Conservation (phyloP, 495 filamentous ascomycete genomes). For the Letharia lupina region DNA sequence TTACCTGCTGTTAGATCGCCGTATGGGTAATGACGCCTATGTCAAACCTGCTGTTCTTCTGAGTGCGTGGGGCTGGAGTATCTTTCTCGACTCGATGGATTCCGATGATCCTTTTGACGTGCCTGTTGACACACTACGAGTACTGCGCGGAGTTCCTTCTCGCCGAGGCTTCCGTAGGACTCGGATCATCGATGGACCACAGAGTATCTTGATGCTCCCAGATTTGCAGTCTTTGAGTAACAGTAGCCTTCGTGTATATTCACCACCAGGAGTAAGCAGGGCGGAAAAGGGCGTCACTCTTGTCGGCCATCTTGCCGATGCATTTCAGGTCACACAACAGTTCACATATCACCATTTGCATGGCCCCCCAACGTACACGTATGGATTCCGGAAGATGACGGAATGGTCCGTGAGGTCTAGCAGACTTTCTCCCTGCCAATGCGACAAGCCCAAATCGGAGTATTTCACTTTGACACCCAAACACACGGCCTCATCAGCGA, state of each 20-base stretch:
- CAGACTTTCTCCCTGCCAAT: conserved; percentile 10
- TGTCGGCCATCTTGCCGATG: conserved; percentile 17
- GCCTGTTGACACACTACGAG: conserved; percentile 2
- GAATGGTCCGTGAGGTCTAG: conserved; percentile 1
- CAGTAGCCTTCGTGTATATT: not conserved
- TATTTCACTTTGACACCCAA: not conserved
- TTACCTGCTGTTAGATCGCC: conserved; percentile 2
- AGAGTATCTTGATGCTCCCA: no score
- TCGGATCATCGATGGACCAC: conserved; percentile 20
- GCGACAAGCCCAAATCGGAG: not conserved
- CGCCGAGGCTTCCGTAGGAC: conserved; percentile 13
- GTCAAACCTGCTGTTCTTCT: conserved; percentile 9
- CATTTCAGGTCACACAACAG: conserved; percentile 11
- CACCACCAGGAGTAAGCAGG: conserved; percentile 8
- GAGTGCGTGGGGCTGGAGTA: conserved; percentile 17
- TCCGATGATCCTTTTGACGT: conserved; percentile 11
- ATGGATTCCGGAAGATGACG: conserved; percentile 17
- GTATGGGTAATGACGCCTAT: not conserved
- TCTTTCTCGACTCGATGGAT: conserved; percentile 17
- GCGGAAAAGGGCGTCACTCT: conserved; percentile 1
- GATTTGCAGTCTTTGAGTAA: not conserved
- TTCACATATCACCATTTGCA: conserved; percentile 4
- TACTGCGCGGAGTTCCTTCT: conserved; percentile 13
- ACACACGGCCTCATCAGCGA: not conserved
- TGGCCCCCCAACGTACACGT: not conserved